Evolutionary conservation across 2,329 filamentous ascomycete genomes (phyloP).

Genomic region (Aureobasidium zeae): DNA sequence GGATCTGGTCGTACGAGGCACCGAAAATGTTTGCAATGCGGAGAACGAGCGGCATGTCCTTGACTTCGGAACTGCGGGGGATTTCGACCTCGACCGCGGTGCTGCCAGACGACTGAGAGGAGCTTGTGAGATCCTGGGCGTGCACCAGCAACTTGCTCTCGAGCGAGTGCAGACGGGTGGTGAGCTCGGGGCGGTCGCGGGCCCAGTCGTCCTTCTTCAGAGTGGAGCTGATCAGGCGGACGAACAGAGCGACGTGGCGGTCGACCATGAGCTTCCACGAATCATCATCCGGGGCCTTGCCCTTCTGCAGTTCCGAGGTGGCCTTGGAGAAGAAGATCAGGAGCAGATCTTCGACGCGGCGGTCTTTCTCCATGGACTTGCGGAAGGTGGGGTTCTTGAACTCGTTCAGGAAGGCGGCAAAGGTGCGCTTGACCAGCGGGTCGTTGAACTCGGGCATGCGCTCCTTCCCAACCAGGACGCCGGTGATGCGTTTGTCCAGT

Average conservation of each 20-base stretch:
- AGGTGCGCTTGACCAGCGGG: slow-evolving; percentile 81
- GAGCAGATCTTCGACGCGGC: slow-evolving; percentile 82
- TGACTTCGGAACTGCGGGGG: slow-evolving; percentile 82
- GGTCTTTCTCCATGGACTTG: slow-evolving; percentile 87
- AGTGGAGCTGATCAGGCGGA: slow-evolving; percentile 72
- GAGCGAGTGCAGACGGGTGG: slow-evolving; percentile 65
- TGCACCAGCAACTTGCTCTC: slow-evolving; percentile 92
- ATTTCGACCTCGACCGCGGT: slow-evolving; percentile 71
- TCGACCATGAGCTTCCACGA: slow-evolving; percentile 88
- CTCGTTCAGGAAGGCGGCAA: slow-evolving; percentile 87
- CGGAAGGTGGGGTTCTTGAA: slow-evolving; percentile 83
- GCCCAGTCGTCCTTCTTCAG: slow-evolving; percentile 77
- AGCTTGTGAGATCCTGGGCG: slow-evolving; percentile 72
- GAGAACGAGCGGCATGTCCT: slow-evolving; percentile 92
- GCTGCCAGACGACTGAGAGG: slow-evolving; percentile 44
- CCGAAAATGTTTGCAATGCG: slow-evolving; percentile 81
- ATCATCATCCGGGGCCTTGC: slow-evolving; percentile 68
- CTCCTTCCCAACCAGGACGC: slow-evolving; percentile 73
- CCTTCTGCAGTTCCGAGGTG: slow-evolving; percentile 78
- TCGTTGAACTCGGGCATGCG: slow-evolving; percentile 82
- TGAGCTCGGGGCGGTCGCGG: slow-evolving; percentile 75
- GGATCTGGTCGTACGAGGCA: slow-evolving; percentile 66
- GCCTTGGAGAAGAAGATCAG: slow-evolving; percentile 95
- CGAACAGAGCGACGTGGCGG: slow-evolving; percentile 87
- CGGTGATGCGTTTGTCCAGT: slow-evolving; percentile 68